These are phyloP conservation scores for Cyberlindnera mississippiensis DNA, from an alignment of 805 yeast species.

Conservation along the genomic window DNA sequence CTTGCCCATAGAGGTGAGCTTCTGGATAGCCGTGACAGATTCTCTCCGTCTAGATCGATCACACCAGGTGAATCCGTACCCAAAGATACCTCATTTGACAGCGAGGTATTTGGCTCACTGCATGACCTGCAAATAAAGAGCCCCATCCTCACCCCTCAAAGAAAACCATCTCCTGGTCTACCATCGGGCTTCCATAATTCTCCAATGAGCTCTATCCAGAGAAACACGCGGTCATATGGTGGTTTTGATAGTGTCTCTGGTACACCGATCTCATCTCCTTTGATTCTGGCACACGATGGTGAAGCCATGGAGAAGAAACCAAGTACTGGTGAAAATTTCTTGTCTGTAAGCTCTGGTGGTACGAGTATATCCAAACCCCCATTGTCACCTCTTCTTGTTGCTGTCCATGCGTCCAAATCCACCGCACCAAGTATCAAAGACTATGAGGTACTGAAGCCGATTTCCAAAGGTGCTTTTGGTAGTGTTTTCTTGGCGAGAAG, in stretches of 20 bases:
- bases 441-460: constrained; percentile 87
- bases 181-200: constrained; percentile 31
- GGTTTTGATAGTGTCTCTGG: constrained; percentile 22
- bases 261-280: constrained; percentile 58
- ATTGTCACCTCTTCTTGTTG: constrained; percentile 72
- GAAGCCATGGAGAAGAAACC: constrained; percentile 27
- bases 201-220: constrained; percentile 60
- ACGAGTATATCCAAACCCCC: constrained; percentile 50
- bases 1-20: constrained; percentile 7
- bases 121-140: constrained; percentile 29
- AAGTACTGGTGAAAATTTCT: constrained; percentile 25
- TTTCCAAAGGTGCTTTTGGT: constrained; percentile 97
- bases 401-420: constrained; percentile 52
- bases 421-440: constrained; percentile 73
- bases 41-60: constrained; percentile 34
- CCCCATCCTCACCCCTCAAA: constrained; percentile 30
- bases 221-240: constrained; percentile 34
- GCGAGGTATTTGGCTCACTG: constrained; percentile 16
- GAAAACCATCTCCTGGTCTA: constrained; percentile 25
- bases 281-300: constrained; percentile 46
- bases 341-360: constrained; percentile 19
- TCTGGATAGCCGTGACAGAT: constrained; percentile 16
- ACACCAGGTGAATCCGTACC: constrained; percentile 41
- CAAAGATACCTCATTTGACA: constrained; percentile 13
- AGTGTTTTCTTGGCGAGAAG: constrained; percentile 85